Base-by-base conservation (phyloP, 1,284 basidiomycete species). In the Tausonia pullulans region DNA sequence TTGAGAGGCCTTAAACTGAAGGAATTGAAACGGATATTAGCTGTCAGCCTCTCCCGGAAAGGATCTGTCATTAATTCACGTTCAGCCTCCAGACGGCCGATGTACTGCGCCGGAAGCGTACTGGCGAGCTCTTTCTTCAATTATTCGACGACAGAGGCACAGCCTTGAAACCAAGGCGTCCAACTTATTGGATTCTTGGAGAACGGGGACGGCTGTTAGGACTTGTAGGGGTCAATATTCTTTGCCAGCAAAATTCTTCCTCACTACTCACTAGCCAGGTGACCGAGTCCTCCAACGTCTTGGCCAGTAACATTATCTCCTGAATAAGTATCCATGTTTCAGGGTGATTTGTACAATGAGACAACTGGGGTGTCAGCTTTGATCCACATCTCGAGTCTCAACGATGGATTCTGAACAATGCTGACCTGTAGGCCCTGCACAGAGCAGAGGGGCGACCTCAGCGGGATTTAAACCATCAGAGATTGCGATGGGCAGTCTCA, bases 381-480 rank as follows among this genome's bases (percentile, higher is more conserved):
- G 27, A 27, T 27, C 27, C 27, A 27, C 27, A 27, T 27, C 27
- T 27, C 27, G 27, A 2, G 27, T 27, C 27, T 27, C 27, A 27
- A 27, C 27, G 27, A 27, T 27, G 27, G 27, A 27, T 27, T 27
- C 27, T 27, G 27, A 2, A 27, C 27, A 27, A 27, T 27, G 1
- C 27, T 27, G 27, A 27, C 27, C 2, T 27, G 27, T 27, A 27
- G 27, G 63, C 46, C 78, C 78, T 8, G 77, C 75, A 65, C 76
- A 80, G 64, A 78, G 70, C 4, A 79, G 68, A 16, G 78, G 78
- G 5, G 76, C 78, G 27, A 73, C 71, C 63, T 78, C 71, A n/a
- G 72, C 75, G 3, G 76, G 74, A 41, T 75, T 73, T 14, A 74
- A 69, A 48, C 71, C 74, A 45, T 67, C 70, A 9, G 75, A 78